phyloP scores from a whole-genome alignment of 805 yeast genomes.

The Yarrowia sp. region DNA sequence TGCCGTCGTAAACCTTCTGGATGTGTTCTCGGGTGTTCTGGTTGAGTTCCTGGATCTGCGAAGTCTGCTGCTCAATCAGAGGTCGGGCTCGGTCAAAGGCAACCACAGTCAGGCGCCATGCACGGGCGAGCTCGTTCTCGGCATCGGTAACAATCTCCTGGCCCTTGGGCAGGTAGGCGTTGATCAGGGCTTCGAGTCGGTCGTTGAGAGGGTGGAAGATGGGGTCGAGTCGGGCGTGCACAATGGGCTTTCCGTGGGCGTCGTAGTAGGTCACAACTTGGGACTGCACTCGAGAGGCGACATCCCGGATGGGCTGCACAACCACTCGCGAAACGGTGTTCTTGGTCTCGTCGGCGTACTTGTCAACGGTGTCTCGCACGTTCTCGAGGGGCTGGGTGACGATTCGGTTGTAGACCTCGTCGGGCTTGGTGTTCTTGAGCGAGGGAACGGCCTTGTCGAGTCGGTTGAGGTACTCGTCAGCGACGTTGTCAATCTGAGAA shows the following conservation, averaged over 20 bases:
- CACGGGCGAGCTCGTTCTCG: constrained; percentile 64
- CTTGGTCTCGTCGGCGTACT: constrained; percentile 48
- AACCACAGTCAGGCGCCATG: constrained; percentile 56
- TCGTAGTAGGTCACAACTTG: constrained; percentile 62
- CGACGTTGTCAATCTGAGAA: constrained; percentile 57
- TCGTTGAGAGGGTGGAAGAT: constrained; percentile 67
- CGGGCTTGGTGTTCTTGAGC: constrained; percentile 65
- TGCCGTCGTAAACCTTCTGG: constrained; percentile 41
- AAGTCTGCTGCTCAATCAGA: constrained; percentile 42
- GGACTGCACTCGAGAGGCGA: constrained; percentile 56
- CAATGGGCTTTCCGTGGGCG: constrained; percentile 65
- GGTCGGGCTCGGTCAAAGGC: constrained; percentile 45
- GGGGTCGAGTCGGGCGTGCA: constrained; percentile 70
- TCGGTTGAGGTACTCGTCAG: constrained; percentile 62
- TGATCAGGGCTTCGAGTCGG: constrained; percentile 56
- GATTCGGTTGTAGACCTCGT: constrained; percentile 53
- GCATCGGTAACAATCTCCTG: constrained; percentile 53
- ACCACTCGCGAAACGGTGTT: constrained; percentile 56
- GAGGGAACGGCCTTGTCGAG: constrained; percentile 69
- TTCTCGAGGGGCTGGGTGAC: constrained; percentile 52
- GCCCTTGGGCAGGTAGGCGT: constrained; percentile 56
- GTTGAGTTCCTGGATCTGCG: constrained; percentile 41
- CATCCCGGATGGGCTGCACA: constrained; percentile 54
- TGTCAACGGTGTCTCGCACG: constrained; percentile 50
- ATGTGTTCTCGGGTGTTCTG: constrained; percentile 42